These are phyloP conservation scores for Elsinoe ampelina DNA, from an alignment of 2,329 filamentous ascomycete species.

Conservation along the genomic window DNA sequence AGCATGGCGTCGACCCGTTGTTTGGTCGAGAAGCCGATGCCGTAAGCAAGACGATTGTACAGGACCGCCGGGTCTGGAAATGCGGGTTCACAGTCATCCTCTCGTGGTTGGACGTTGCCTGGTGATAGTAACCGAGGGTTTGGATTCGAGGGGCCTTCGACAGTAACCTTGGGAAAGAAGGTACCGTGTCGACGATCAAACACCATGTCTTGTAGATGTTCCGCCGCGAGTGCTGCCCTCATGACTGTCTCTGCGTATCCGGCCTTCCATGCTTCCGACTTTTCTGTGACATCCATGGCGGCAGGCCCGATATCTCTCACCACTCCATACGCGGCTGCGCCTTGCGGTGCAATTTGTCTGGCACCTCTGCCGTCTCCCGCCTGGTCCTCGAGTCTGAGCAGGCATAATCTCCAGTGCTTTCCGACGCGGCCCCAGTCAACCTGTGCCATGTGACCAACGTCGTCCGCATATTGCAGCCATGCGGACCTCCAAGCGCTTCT, in stretches of 20 bases:
- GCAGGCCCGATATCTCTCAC: slow-evolving; percentile 47
- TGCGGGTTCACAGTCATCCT: slow-evolving; percentile 64
- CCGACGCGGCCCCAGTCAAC: slow-evolving; percentile 63
- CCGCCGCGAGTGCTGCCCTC: slow-evolving; percentile 63
- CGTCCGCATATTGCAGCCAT: slow-evolving; percentile 34
- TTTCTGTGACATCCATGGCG: slow-evolving; percentile 61
- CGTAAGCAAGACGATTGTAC: slow-evolving; percentile 75
- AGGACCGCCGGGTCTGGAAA: slow-evolving; percentile 64
- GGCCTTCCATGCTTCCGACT: slow-evolving; percentile 73
- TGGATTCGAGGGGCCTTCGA: slow-evolving; percentile 77
- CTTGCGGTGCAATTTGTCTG: slow-evolving; percentile 29
- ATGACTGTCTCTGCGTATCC: slow-evolving; percentile 81
- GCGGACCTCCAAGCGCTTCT: slow-evolving; percentile 60
- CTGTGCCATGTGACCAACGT: slow-evolving; percentile 46
- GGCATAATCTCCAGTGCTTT: slow-evolving; percentile 48
- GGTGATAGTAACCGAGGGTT: slow-evolving; percentile 63
- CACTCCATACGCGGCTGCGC: slow-evolving; percentile 19
- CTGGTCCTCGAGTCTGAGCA: slow-evolving; percentile 61
- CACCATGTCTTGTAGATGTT: slow-evolving; percentile 73
- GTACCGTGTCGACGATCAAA: slow-evolving; percentile 57
- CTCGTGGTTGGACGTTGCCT: slow-evolving; percentile 54
- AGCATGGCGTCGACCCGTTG: slow-evolving; percentile 76
- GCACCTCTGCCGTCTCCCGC: slow-evolving; percentile 59
- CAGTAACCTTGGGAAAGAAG: slow-evolving; percentile 61
- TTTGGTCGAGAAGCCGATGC: slow-evolving; percentile 64